These are phyloP conservation scores for Dioszegia crocea DNA, from an alignment of 768 basidiomycete species.

Conservation along the genomic window DNA sequence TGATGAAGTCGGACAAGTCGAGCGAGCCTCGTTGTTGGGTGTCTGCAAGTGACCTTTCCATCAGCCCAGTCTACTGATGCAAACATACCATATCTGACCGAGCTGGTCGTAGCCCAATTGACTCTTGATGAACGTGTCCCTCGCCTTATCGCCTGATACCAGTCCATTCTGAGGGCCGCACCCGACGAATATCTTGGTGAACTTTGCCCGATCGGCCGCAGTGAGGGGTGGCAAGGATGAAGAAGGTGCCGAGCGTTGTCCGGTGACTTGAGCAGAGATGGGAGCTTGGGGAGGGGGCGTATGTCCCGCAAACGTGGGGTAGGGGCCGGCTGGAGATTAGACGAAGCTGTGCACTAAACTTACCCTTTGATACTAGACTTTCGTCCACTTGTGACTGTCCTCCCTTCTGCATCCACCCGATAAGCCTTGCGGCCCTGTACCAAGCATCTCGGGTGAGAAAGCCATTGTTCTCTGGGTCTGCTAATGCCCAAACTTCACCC, in stretches of 20 bases:
- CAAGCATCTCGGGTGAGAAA: constrained; percentile 84
- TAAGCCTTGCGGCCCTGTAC: constrained; percentile 79
- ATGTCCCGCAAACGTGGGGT: constrained; percentile 70
- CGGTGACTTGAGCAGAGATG: constrained; percentile 46
- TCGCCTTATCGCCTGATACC: constrained; percentile 76
- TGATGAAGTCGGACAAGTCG: constrained; percentile 84
- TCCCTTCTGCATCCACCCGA: constrained; percentile 88
- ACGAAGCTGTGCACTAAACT: constrained; percentile 43
- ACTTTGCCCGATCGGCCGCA: constrained; percentile 77
- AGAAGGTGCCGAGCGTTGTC: constrained; percentile 40
- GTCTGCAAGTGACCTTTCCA: constrained; percentile 81
- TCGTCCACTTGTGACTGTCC: constrained; percentile 60
- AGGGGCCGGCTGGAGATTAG: constrained; percentile 65
- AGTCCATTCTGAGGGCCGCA: constrained; percentile 71
- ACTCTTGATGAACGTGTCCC: constrained; percentile 86
- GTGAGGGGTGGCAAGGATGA: constrained; percentile 63
- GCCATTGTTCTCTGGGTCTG: constrained; percentile 90
- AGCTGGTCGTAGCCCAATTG: constrained; percentile 80
- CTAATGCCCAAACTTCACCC: constrained; percentile 88
- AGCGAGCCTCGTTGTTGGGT: constrained; percentile 84
- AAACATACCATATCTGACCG: constrained; percentile 81
- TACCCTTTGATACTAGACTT: constrained; percentile 64
- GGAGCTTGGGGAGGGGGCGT: constrained; percentile 55
- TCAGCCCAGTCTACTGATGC: background rate
- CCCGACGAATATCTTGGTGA: constrained; percentile 68